Base-by-base conservation (phyloP, 371 early-diverging fungal species). In the Apophysomyces ossiformis region DNA sequence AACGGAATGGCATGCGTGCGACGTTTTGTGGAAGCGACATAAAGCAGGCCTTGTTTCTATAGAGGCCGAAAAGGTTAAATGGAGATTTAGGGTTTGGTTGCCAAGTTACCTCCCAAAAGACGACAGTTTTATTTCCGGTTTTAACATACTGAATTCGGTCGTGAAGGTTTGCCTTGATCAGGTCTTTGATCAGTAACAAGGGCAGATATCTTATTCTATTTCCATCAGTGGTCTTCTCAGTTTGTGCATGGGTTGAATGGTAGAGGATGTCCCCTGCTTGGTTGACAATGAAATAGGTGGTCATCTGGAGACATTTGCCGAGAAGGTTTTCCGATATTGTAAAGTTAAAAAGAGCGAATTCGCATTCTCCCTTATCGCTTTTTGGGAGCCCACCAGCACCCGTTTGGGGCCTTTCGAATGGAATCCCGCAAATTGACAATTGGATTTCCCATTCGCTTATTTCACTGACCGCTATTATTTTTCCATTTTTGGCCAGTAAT, bases 111-210 rank as follows among this genome's bases (percentile, higher is more conserved):
- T 83, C 84, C 66, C 67, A 73, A 60, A 83, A 83, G 2, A 61
- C 80, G 9, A 79, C 68, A 6, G 71, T 74, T 58, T 76, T 78
- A 11, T 71, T 63, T 18, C 70, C 68, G 16, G 69, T 56, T 57
- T 61, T 64, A 15, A 83, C 65, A 64, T 83, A 77, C 44, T 78
- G 76, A 64, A 83, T 66, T 9, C 66, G 71, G 58, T 79, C 76
- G 47, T 75, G 67, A 26, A 77, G 67, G 44, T 77, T 78, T 21
- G 76, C 74, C 57, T 76, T 75, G 35, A 81, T 73, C 26, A 83
- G 60, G 69, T 83, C 81, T 54, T 83, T 78, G 54, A 77, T 72
- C 39, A 81, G 68, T 39, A 83, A 62, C 11, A 83, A 64, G 15
- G 84, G 81, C 37, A 83, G 50, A 60, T 73, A 81, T 5, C 75